These are phyloP conservation scores for Colletotrichum sp. DNA, from an alignment of 2,329 filamentous ascomycete species.

Conservation along the genomic window DNA sequence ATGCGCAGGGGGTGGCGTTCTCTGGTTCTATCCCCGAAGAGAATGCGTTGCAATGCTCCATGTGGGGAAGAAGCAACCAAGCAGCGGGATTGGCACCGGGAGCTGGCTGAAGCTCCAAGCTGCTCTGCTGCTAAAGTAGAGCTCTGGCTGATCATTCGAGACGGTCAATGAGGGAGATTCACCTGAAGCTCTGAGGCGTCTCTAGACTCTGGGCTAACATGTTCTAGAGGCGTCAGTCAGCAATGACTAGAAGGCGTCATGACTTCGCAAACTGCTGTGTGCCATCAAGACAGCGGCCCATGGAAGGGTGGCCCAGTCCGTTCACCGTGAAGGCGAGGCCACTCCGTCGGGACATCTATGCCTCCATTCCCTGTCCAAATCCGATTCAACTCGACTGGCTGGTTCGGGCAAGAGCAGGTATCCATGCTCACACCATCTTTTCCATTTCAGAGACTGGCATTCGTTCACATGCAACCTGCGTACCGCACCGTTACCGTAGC, in stretches of 20 bases:
- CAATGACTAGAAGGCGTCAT: neutral
- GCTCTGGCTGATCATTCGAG: neutral
- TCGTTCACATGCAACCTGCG: conserved; percentile 15
- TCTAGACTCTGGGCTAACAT: neutral
- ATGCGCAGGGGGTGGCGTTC: conserved; percentile 1
- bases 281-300: neutral
- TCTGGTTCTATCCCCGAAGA: neutral
- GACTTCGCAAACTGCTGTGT: neutral
- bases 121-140: neutral
- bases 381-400: neutral
- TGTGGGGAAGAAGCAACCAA: conserved; percentile 1
- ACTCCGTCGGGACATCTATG: conserved; percentile 14
- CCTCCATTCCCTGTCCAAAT: conserved; percentile 8
- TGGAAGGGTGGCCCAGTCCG: neutral
- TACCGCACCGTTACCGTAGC: conserved; percentile 3
- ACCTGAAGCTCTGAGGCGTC: neutral
- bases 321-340: neutral
- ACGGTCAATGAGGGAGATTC: neutral
- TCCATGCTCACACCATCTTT: neutral
- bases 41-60: neutral
- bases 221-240: neutral
- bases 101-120: neutral
- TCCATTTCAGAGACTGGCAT: neutral
- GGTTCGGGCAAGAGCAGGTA: neutral
- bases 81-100: neutral